Evolutionary conservation across 2,329 filamentous ascomycete genomes (phyloP).

Genomic region (Aspergillus alliaceus): DNA sequence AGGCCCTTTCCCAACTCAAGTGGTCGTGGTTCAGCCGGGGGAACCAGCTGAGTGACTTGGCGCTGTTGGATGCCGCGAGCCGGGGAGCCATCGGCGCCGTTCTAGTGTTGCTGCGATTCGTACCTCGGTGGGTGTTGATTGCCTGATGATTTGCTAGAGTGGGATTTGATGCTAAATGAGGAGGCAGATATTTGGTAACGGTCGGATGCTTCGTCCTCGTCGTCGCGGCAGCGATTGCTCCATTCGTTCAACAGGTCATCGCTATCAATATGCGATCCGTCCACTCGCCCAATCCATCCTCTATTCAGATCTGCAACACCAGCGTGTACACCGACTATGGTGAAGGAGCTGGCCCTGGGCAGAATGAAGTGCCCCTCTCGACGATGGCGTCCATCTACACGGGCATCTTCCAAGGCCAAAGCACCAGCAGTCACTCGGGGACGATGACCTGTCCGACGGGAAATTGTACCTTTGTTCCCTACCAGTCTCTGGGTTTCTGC

Average conservation of each 20-base stretch:
- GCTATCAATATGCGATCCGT: slow-evolving; percentile 19
- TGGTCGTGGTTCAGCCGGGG: slow-evolving; percentile 34
- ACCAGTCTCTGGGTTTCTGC: slow-evolving; percentile 33
- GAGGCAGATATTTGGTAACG: slow-evolving; percentile 24
- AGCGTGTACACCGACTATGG: slow-evolving; percentile 21
- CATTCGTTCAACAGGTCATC: slow-evolving; percentile 33
- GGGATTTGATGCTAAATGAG: background rate
- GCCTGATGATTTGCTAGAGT: background rate
- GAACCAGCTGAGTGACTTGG: slow-evolving; percentile 31
- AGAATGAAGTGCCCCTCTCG: slow-evolving; percentile 23
- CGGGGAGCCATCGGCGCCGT: slow-evolving; percentile 31
- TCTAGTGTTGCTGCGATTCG: slow-evolving; percentile 24
- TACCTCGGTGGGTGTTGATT: slow-evolving; percentile 22
- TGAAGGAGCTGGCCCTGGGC: slow-evolving; percentile 18
- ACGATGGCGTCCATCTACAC: slow-evolving; percentile 32
- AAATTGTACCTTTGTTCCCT: slow-evolving; percentile 32
- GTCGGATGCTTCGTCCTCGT: slow-evolving; percentile 30
- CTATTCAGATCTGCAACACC: slow-evolving; percentile 22
- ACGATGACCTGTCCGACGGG: slow-evolving; percentile 30
- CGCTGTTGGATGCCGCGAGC: slow-evolving; percentile 34
- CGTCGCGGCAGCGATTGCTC: slow-evolving; percentile 28
- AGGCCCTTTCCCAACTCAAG: slow-evolving; percentile 34
- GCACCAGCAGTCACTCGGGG: slow-evolving; percentile 16
- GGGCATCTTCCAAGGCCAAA: slow-evolving; percentile 25
- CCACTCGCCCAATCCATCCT: slow-evolving; percentile 10